phyloP scores from a whole-genome alignment of 140 eudicot species.

The Flaveria floridana region DNA sequence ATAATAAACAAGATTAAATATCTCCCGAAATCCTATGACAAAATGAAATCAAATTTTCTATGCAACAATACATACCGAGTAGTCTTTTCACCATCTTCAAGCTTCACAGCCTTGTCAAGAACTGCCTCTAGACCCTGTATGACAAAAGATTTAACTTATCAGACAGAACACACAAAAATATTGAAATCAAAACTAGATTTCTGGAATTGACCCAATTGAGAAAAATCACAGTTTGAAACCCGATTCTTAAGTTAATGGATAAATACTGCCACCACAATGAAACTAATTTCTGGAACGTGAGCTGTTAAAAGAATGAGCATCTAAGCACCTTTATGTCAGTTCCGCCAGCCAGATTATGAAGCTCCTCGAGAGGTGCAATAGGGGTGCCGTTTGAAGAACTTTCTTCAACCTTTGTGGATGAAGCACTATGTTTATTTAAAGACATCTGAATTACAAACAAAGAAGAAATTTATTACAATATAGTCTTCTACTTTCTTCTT shows the following conservation, averaged over 20 bases:
- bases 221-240: neutral
- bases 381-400: constrained; percentile 58
- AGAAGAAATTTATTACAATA: neutral
- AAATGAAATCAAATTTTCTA: neutral
- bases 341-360: constrained; percentile 90
- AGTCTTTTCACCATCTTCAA: constrained; percentile 86
- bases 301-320: constrained; percentile 12
- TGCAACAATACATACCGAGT: constrained; percentile 49
- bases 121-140: constrained; percentile 97
- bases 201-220: neutral
- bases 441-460: constrained; percentile 42
- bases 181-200: constrained; percentile 20
- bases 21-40: constrained; percentile 14
- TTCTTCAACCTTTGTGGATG: constrained; percentile 48
- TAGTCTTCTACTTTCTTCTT: constrained; percentile 2
- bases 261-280: neutral
- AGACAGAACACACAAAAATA: constrained; percentile 13
- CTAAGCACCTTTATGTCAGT: constrained; percentile 81
- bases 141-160: constrained; percentile 14
- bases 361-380: constrained; percentile 73
- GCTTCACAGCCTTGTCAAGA: constrained; percentile 98
- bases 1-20: constrained; percentile 26
- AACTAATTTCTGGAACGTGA: constrained; percentile 9
- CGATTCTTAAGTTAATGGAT: neutral
- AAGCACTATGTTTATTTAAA: constrained; percentile 40